Evolutionary conservation across 1,284 basidiomycete genomes (phyloP).

Genomic region (Ceratobasidium sp.): DNA sequence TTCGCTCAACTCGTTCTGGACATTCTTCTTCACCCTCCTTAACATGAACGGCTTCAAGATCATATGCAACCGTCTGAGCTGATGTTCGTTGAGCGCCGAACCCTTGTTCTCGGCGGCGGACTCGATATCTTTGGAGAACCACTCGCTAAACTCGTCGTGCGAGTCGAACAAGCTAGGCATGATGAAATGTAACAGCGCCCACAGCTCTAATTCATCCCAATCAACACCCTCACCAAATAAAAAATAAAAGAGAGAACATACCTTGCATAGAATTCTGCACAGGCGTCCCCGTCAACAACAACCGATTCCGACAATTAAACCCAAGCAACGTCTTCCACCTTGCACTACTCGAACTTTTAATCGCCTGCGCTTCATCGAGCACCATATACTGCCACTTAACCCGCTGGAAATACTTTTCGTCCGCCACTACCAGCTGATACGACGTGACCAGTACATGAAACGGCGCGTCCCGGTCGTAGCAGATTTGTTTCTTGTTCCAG

Average conservation of each 20-base stretch:
- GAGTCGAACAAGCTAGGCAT: slow-evolving; percentile 99
- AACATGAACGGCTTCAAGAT: slow-evolving; percentile 99
- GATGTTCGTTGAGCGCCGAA: slow-evolving; percentile 93
- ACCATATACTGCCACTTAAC: slow-evolving; percentile 99
- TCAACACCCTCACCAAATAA: slow-evolving; percentile 45
- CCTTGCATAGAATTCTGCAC: slow-evolving; percentile 99
- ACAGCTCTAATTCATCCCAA: slow-evolving; percentile 78
- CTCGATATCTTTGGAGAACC: slow-evolving; percentile 99
- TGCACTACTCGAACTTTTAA: slow-evolving; percentile 97
- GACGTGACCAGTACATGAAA: slow-evolving; percentile 98
- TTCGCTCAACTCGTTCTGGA: slow-evolving; percentile 99
- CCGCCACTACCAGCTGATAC: slow-evolving; percentile 84
- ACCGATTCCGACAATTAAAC: slow-evolving; percentile 95
- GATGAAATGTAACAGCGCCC: slow-evolving; percentile 99
- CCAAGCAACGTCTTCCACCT: slow-evolving; percentile 98
- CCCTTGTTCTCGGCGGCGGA: slow-evolving; percentile 91
- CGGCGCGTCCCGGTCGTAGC: slow-evolving; percentile 93
- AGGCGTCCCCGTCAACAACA: slow-evolving; percentile 96
- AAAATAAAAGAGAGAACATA: slow-evolving; percentile 53
- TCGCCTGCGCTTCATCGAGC: slow-evolving; percentile 98
- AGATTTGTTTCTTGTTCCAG: slow-evolving; percentile 98
- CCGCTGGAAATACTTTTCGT: slow-evolving; percentile 98
- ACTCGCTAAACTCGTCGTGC: slow-evolving; percentile 99
- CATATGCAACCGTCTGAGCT: slow-evolving; percentile 96
- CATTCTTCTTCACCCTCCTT: slow-evolving; percentile 96